These are phyloP conservation scores for Fusarium drepaniforme DNA, from an alignment of 2,329 filamentous ascomycete species.

Conservation along the genomic window DNA sequence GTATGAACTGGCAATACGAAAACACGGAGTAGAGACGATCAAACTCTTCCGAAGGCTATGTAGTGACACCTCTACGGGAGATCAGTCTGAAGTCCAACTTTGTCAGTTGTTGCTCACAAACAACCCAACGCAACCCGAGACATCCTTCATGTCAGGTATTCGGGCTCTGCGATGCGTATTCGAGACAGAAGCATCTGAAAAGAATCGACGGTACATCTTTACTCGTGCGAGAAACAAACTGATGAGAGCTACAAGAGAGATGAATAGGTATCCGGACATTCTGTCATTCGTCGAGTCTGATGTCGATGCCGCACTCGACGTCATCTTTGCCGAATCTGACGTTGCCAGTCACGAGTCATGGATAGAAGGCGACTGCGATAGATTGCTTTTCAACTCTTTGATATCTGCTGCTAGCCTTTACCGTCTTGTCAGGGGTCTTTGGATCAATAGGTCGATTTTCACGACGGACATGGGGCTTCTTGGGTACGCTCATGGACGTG, in stretches of 20 bases:
- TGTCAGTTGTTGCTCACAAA: neutral
- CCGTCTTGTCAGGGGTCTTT: neutral
- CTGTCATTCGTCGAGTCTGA: neutral
- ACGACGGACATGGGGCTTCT: neutral
- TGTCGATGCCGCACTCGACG: neutral
- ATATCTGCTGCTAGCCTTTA: neutral
- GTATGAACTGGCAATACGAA: neutral
- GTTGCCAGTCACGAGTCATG: neutral
- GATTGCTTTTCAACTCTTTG: neutral
- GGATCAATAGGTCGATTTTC: neutral
- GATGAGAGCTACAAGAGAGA: neutral
- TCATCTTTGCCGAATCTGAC: neutral
- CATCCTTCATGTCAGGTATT: neutral
- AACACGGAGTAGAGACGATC: neutral
- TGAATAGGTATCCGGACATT: neutral
- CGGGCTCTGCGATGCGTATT: neutral
- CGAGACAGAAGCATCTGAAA: neutral
- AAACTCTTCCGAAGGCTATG: neutral
- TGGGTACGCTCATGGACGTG: neutral
- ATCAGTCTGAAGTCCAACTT: neutral
- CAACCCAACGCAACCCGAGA: neutral
- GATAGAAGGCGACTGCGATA: neutral
- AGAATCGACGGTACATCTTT: neutral
- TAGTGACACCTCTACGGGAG: neutral
- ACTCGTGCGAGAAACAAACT: neutral